These are phyloP conservation scores for Porphyra umbilicalis DNA, from an alignment of 31 red algal genomes.

Conservation along the genomic window DNA sequence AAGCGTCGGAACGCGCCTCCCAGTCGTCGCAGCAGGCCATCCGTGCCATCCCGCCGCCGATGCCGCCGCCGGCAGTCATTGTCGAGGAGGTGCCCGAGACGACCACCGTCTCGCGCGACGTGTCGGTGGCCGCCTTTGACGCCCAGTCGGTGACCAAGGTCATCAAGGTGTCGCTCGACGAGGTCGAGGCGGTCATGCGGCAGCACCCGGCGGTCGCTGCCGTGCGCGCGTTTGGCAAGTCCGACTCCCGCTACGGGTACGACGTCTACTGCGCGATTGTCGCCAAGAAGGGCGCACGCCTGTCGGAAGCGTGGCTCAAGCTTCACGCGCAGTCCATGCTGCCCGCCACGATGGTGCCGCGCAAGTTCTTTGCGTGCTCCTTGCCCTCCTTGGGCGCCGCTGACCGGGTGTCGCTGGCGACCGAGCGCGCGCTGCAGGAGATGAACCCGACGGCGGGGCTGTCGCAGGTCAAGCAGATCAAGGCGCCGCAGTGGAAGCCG, in stretches of 20 bases:
- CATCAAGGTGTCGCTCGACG: conserved; percentile 58
- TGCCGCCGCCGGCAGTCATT: conserved; percentile 6
- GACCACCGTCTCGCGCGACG: neutral
- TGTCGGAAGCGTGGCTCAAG: conserved; percentile 63
- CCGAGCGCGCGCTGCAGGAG: conserved; percentile 28
- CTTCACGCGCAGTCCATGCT: conserved; percentile 58
- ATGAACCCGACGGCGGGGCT: conserved; percentile 53
- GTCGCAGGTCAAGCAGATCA: conserved; percentile 73
- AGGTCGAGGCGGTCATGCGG: conserved; percentile 62
- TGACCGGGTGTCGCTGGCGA: neutral
- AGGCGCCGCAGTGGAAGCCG: conserved; percentile 71
- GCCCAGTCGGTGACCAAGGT: conserved; percentile 60
- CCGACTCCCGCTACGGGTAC: conserved; percentile 52
- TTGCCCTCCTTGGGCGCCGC: neutral
- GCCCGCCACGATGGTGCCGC: conserved; percentile 60
- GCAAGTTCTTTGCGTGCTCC: conserved; percentile 52
- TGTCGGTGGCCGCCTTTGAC: conserved; percentile 53
- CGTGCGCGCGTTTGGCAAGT: conserved; percentile 59
- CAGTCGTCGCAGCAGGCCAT: conserved; percentile 18
- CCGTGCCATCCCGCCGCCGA: neutral
- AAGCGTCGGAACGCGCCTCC: conserved; percentile 11
- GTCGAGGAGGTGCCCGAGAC: conserved; percentile 15
- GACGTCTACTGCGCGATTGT: conserved; percentile 78
- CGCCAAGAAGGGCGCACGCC: conserved; percentile 59
- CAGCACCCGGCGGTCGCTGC: conserved; percentile 49